These are phyloP conservation scores for Sporobolomyces phaffii DNA, from an alignment of 768 basidiomycete genomes.

Conservation along the genomic window DNA sequence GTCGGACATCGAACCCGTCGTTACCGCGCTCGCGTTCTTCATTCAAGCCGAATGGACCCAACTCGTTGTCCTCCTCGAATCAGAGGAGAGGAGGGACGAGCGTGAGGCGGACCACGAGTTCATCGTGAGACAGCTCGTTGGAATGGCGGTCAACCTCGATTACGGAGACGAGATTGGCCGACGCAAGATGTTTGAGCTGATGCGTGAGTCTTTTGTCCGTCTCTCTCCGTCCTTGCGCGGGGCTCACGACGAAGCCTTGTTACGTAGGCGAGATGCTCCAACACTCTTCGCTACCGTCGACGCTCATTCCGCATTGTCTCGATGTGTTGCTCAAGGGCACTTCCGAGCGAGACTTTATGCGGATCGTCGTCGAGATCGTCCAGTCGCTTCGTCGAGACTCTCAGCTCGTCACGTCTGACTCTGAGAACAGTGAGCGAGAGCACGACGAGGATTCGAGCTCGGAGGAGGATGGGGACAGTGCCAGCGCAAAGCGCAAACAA, in stretches of 20 bases:
- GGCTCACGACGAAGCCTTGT: background rate
- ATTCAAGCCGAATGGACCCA: conserved; percentile 68
- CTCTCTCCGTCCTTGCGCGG: background rate
- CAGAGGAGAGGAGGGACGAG: conserved; percentile 48
- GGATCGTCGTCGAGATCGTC: conserved; percentile 79
- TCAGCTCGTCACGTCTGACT: conserved; percentile 37
- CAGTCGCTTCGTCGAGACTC: conserved; percentile 59
- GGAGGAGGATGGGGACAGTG: background rate
- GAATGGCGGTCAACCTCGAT: conserved; percentile 70
- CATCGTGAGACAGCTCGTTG: conserved; percentile 72
- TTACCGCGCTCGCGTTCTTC: conserved; percentile 69
- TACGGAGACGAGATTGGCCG: conserved; percentile 88
- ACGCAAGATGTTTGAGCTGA: conserved; percentile 75
- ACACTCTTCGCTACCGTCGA: conserved; percentile 62
- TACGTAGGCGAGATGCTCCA: conserved; percentile 70
- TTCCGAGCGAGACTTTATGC: conserved; percentile 76
- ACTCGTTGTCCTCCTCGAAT: conserved; percentile 50
- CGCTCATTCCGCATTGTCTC: conserved; percentile 65
- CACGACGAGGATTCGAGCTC: conserved; percentile 10
- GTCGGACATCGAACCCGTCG: conserved; percentile 70
- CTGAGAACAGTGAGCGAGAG: conserved; percentile 41
- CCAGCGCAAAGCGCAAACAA: background rate
- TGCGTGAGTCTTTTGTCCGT: conserved; percentile 56
- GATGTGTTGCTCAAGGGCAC: conserved; percentile 70
- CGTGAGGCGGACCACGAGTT: conserved; percentile 56